These are phyloP conservation scores for Agaricus subrufescens DNA, from an alignment of 768 basidiomycete genomes.

Conservation along the genomic window DNA sequence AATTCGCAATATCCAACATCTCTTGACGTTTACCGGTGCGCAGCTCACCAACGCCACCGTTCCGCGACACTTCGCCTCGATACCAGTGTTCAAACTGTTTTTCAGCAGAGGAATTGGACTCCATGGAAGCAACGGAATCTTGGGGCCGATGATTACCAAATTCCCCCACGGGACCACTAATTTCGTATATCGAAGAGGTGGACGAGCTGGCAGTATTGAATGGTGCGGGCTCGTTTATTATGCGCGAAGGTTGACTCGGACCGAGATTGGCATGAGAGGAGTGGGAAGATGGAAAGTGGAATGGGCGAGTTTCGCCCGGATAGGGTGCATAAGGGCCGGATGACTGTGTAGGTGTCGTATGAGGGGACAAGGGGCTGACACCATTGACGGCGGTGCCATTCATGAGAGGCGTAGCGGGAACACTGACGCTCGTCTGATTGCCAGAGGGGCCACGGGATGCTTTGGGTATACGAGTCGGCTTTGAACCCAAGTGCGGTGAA, in stretches of 20 bases:
- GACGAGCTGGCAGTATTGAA: conserved; percentile 50
- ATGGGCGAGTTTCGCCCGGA: not conserved
- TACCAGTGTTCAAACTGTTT: conserved; percentile 89
- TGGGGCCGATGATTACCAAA: conserved; percentile 15
- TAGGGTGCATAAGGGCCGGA: conserved; percentile 14
- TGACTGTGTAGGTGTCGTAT: conserved; percentile 16
- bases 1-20: conserved; percentile 87
- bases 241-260: conserved; percentile 29
- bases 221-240: conserved; percentile 64
- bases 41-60: conserved; percentile 85
- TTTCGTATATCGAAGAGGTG: conserved; percentile 24
- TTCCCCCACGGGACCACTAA: conserved; percentile 9
- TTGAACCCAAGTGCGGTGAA: conserved; percentile 37
- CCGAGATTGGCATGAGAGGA: conserved; percentile 27
- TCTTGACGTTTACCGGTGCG: conserved; percentile 70
- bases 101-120: conserved; percentile 58
- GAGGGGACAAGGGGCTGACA: conserved; percentile 16
- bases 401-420: not conserved
- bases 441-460: conserved; percentile 21
- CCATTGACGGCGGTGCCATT: conserved; percentile 10
- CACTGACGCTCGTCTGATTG: not conserved
- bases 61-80: conserved; percentile 79
- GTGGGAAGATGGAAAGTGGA: conserved; percentile 18
- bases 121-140: conserved; percentile 43
- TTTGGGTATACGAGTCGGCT: conserved; percentile 52